Base-by-base conservation (phyloP, 2,329 filamentous ascomycete species). In the Colletotrichum sp. region DNA sequence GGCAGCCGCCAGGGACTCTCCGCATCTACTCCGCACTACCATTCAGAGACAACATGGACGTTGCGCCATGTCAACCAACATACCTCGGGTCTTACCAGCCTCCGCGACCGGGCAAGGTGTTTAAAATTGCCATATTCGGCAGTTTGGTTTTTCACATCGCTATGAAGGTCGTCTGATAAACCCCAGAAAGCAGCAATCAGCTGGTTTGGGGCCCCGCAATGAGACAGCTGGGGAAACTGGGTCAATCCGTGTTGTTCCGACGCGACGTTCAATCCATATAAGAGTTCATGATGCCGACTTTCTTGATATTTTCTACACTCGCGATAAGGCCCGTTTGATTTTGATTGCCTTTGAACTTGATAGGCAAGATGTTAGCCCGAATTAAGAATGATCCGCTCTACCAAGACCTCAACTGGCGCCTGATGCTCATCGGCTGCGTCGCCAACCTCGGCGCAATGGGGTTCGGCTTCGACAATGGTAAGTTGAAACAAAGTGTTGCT, bases 351-450 rank as follows among this genome's bases (percentile, higher is more conserved):
- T 13, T 10, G 3, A 7, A 3, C 26, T 18, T 2, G 28, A 21
- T 0, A 30, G 7, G 13, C 60, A 64, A 16, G 12, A 63, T 64
- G 57, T 34, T 65, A 4, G 28, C 59, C 12, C 60, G n/a, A 36
- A 18, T 71, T 9, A 65, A 71, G 30, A 36, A 71, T 52, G 69
- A 71, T 26, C 69, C 69, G 1, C 57, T 71, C 12, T 65, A 71
- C 28, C 69, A 64, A 16, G 69, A 71, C 59, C 69, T 64, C 44
- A 71, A 71, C 26, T 71, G 69, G 59, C 69, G 69, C 34, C 60
- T 71, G 28, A 21, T 52, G 24, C 59, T 64, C 12, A 71, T 71
- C 26, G 69, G 60, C 30, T 39, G 60, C 32, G 60, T 66, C 4
- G 60, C 69, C 60, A 57, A 64, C 15, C 60, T 64, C 2, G 69